phyloP scores from a whole-genome alignment of 2,329 filamentous ascomycete species.

The Teratosphaeria viscida region DNA sequence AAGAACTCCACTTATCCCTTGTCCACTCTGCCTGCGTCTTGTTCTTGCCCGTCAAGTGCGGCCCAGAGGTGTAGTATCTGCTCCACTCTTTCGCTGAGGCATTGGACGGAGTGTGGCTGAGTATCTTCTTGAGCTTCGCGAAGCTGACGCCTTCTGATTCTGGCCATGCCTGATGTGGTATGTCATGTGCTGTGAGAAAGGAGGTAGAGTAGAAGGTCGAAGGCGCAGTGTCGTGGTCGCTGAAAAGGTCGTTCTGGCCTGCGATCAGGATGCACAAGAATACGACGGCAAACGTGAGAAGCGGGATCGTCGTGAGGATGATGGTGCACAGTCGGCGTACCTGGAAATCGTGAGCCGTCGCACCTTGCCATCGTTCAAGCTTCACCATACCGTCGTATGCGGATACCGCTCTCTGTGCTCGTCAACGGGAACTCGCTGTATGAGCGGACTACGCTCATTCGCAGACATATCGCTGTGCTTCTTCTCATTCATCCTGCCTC shows the following conservation, averaged over 20 bases:
- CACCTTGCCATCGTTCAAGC: constrained; percentile 1
- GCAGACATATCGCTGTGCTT: constrained; percentile 28
- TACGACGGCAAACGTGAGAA: constrained; percentile 28
- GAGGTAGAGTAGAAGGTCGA: background rate
- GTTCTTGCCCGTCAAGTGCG: constrained; percentile 43
- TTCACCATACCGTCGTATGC: constrained; percentile 17
- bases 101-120: constrained; percentile 44
- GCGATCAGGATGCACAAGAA: constrained; percentile 30
- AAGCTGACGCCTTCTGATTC: constrained; percentile 39
- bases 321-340: constrained; percentile 58
- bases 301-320: constrained; percentile 31
- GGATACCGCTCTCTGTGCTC: constrained; percentile 43
- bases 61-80: constrained; percentile 40
- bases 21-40: constrained; percentile 43
- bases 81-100: constrained; percentile 42
- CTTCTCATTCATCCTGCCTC: constrained; percentile 4
- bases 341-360: constrained; percentile 8
- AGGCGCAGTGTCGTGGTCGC: constrained; percentile 20
- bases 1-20: constrained; percentile 38
- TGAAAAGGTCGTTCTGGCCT: constrained; percentile 22
- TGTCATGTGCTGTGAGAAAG: background rate
- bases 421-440: constrained; percentile 51
- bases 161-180: constrained; percentile 30
- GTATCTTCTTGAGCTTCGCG: constrained; percentile 44
- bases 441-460: constrained; percentile 55